These are phyloP conservation scores for Saccharomyces hybrid DNA, from an alignment of 1,139 yeast genomes.

Conservation along the genomic window DNA sequence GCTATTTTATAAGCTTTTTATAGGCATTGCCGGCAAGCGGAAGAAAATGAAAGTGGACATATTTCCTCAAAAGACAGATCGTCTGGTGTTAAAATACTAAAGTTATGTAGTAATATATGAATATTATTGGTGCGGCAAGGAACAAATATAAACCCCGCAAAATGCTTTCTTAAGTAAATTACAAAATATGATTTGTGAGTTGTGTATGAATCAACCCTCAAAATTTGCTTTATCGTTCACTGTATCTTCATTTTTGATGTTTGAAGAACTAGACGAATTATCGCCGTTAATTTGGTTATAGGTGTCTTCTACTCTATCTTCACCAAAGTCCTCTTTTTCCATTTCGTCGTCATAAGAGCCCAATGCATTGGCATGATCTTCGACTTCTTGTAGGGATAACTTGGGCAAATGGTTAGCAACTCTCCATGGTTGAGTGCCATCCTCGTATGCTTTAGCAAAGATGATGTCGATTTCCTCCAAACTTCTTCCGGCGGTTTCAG, in stretches of 20 bases:
- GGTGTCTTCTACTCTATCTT: slow-evolving; percentile 13
- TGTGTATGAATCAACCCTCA: not conserved
- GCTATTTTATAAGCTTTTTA: not conserved
- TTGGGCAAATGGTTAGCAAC: slow-evolving; percentile 47
- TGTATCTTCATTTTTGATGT: not conserved
- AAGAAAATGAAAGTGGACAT: not conserved
- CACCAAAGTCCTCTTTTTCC: slow-evolving; percentile 16
- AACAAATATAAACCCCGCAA: not conserved
- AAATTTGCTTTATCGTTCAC: not conserved
- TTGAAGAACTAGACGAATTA: not conserved
- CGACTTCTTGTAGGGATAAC: slow-evolving; percentile 39
- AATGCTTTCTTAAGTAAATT: not conserved
- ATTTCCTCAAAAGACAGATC: not conserved
- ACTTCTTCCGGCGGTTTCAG: slow-evolving; percentile 57
- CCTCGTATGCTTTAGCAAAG: slow-evolving; percentile 36
- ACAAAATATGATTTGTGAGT: not conserved
- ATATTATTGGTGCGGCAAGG: not conserved
- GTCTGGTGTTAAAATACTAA: not conserved
- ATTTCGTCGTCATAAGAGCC: slow-evolving; percentile 40
- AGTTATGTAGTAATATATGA: not conserved
- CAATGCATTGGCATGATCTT: slow-evolving; percentile 39
- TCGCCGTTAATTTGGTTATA: slow-evolving; percentile 2
- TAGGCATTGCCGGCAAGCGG: not conserved
- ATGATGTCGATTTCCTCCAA: slow-evolving; percentile 58
- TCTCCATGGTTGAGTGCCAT: slow-evolving; percentile 45